These are phyloP conservation scores for Tolypocladium nubicola DNA, from an alignment of 2,329 filamentous ascomycete species.

Conservation along the genomic window DNA sequence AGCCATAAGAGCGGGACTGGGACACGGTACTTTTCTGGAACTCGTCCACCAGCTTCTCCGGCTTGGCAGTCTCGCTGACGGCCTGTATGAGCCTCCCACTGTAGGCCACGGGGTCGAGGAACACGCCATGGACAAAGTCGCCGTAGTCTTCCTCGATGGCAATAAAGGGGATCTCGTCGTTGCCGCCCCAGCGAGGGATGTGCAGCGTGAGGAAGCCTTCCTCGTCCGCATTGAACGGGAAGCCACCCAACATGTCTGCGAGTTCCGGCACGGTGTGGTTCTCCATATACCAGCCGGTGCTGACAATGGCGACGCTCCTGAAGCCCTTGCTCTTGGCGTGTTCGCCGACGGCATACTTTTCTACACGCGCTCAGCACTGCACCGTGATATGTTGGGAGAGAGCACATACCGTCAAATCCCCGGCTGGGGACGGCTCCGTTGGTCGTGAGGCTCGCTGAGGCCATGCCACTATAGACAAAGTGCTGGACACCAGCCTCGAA, in stretches of 20 bases:
- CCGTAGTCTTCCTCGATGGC: slow-evolving; percentile 30
- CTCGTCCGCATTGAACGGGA: slow-evolving; percentile 22
- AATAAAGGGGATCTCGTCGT: slow-evolving; percentile 24
- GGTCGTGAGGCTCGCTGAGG: slow-evolving; percentile 20
- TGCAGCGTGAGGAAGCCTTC: slow-evolving; percentile 25
- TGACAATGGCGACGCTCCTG: slow-evolving; percentile 21
- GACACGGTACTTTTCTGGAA: slow-evolving; percentile 16
- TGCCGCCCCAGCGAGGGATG: slow-evolving; percentile 27
- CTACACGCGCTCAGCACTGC: slow-evolving; percentile 8
- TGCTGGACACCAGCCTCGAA: slow-evolving; percentile 20
- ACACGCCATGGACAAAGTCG: slow-evolving; percentile 33
- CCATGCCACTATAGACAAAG: slow-evolving; percentile 25
- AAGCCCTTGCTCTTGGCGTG: slow-evolving; percentile 24
- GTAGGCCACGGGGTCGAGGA: slow-evolving; percentile 26
- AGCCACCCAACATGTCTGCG: slow-evolving; percentile 27
- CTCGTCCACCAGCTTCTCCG: slow-evolving; percentile 15
- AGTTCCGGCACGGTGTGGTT: slow-evolving; percentile 25
- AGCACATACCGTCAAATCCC: slow-evolving; percentile 19
- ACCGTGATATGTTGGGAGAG: not conserved
- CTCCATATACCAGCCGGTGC: slow-evolving; percentile 31
- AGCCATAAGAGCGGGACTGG: no score
- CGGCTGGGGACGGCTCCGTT: slow-evolving; percentile 18
- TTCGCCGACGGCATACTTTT: slow-evolving; percentile 25
- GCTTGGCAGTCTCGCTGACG: slow-evolving; percentile 15
- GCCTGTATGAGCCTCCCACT: slow-evolving; percentile 25